Base-by-base conservation (phyloP, 2,329 filamentous ascomycete species). In the Hawksworthiomyces lignivorus region DNA sequence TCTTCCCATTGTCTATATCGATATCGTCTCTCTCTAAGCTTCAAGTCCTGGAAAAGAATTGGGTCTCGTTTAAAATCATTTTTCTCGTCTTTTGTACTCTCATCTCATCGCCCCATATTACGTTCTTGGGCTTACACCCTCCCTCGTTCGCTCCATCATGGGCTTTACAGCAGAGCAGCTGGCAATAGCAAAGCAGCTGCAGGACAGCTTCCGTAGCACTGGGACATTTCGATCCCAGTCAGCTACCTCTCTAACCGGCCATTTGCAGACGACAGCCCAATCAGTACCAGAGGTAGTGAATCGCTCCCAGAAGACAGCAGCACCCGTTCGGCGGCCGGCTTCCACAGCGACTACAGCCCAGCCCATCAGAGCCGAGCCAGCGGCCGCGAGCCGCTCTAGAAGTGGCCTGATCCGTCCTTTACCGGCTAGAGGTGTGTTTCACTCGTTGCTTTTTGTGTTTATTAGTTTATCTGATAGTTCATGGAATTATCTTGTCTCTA, bases 161-260 rank as follows among this genome's bases (percentile, higher is more conserved):
- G 41, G 35, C 4, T 44, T 40, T 14, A 36, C 37, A 3, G 19
- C 28, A 22, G 47, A 50, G 18, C 48, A 50, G 45, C 35, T 50
- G 14, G 43, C 35, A 5, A 11, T 49, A 10, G 48, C 48, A n/a
- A 47, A 34, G 27, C 30, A 48, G 27, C 41, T 50, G 5, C 48
- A 43, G 10, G 39, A 17, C 4, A 19, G 29, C 17, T 50, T 40
- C 21, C 22, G 37, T 5, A 18, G 27, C 12, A 47, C 34, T 24
- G 48, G 48, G 15, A 44, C 43, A 4, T 39, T 45, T 24, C 37
- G n/a, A 14, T 21, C 41, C 1, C 30, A 43, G 11, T 19, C 35
- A 21, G 26, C 24, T 19, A n/a, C 34, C 3, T 9, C 5, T 7
- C 30, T 29, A 27, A 20, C 15, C 10, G n/a, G 29, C 29, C 4